Percentiles rank a stretch among this genome's conserved stretches.
These are phyloP conservation scores for Penicillium sp. DNA, from an alignment of 2,329 filamentous ascomycete genomes.

Conservation along the genomic window DNA sequence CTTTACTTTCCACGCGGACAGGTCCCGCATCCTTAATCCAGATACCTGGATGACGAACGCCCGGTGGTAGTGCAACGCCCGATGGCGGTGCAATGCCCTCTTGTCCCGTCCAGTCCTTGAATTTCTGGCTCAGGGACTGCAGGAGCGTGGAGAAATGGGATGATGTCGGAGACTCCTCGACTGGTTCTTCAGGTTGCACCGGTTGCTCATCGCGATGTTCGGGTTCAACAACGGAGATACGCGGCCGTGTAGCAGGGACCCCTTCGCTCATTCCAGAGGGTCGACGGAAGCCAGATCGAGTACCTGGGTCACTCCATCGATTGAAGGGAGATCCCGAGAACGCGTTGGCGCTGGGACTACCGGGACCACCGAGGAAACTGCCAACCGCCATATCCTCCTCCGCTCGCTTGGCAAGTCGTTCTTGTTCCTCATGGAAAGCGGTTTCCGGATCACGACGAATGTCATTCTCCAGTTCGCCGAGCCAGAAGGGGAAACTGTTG, in stretches of 20 bases:
- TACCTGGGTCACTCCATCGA: slow-evolving; percentile 30
- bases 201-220: slow-evolving; percentile 39
- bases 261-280: slow-evolving; percentile 31
- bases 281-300: slow-evolving; percentile 26
- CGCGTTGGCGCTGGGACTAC: slow-evolving; percentile 33
- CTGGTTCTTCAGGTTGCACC: slow-evolving; percentile 28
- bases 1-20: slow-evolving; percentile 92
- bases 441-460: slow-evolving; percentile 90
- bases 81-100: slow-evolving; percentile 69
- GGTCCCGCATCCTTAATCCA: slow-evolving; percentile 96
- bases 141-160: slow-evolving; percentile 71
- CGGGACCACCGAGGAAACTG: slow-evolving; percentile 71
- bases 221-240: slow-evolving; percentile 45
- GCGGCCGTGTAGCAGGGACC: slow-evolving; percentile 23
- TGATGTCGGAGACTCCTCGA: slow-evolving; percentile 53
- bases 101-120: slow-evolving; percentile 66
- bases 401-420: slow-evolving; percentile 76
- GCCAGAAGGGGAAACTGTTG: slow-evolving; percentile 95
- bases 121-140: slow-evolving; percentile 79
- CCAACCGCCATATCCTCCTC: slow-evolving; percentile 90
- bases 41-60: slow-evolving; percentile 79
- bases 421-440: slow-evolving; percentile 90
- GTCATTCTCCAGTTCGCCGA: slow-evolving; percentile 86
- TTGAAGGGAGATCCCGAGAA: slow-evolving; percentile 41
- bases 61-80: slow-evolving; percentile 73